Base-by-base conservation (phyloP, 257 asterid genomes). In the Penstemon eatonii region DNA sequence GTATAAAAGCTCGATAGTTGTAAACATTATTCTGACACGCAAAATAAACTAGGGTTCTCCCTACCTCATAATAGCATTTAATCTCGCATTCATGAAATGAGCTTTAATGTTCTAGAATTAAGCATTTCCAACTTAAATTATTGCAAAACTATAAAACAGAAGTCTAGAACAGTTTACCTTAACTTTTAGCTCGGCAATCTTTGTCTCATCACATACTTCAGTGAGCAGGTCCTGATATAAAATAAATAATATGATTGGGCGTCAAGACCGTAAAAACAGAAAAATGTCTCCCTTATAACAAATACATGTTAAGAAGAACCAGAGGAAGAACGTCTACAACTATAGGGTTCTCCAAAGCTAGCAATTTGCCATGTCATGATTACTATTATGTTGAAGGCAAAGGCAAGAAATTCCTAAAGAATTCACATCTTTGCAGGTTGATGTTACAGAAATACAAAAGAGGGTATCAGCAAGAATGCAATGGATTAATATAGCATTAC, bases 161-260 rank as follows among this genome's bases (percentile, higher is more conserved):
- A 5, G 45, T 60, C 19, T 13, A 6, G 44, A 65, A 62, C 65
- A 56, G 55, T 15, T 73, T 69, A 91, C 96, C 95, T 88, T 88
- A 73, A 91, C 76, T 81, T 88, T 88, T 67, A 91, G 79, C 86
- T 91, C 95, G 33, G 91, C 96, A 12, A 88, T 81, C 75, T 91
- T 77, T 12, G 96, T 91, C 75, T 82, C 88, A 65, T 91, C 95
- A 71, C 95, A 88, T 37, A 91, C 87, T 78, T 87, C 88, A 7
- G 81, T 60, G 49, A 91, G 76, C 66, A 91, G 85, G 65, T 75
- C 84, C 96, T 91, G 89, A 69, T 10, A 70, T 8, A 53, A 68
- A 55, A 19, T 18, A 60, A 68, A 46, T 44, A 61, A 53, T 75
- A 66, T 51, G 39, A 36, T 65, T 62, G 51, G 36, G 36, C 53